Conservation (phyloP, 1,284 basidiomycete genomes). For the Meripilus lineatus region DNA sequence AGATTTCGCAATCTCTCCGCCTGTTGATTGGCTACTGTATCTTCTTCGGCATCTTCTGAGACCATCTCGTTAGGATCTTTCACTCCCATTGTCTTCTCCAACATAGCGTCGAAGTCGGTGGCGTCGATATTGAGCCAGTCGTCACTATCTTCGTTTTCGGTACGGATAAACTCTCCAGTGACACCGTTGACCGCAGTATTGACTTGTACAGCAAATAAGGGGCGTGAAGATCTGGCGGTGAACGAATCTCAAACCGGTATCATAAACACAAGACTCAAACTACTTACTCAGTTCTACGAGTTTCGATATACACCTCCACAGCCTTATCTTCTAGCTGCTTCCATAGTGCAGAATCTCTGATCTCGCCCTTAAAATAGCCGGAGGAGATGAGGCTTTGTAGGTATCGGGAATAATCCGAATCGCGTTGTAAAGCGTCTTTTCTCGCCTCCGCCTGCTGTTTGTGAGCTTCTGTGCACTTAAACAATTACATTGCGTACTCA, state of each 20-base stretch:
- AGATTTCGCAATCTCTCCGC: constrained; percentile 68
- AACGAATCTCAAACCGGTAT: neutral
- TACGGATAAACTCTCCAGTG: constrained; percentile 12
- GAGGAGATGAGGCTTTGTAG: constrained; percentile 55
- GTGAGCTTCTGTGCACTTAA: neutral
- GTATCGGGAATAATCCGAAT: constrained; percentile 64
- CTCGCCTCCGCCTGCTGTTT: constrained; percentile 47
- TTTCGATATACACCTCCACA: constrained; percentile 57
- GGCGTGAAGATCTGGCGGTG: neutral
- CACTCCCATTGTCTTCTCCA: constrained; percentile 39
- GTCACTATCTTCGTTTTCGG: constrained; percentile 56
- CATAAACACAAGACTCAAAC: no score
- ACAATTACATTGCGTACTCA: constrained; percentile 27
- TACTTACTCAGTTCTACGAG: constrained; percentile 62
- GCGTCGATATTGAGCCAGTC: constrained; percentile 70
- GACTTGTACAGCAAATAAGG: constrained; percentile 1
- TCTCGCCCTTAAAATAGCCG: constrained; percentile 74
- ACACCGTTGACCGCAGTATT: no score
- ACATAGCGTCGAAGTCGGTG: constrained; percentile 57
- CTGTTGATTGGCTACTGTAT: constrained; percentile 52
- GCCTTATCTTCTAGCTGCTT: constrained; percentile 69
- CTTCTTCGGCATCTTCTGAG: constrained; percentile 29
- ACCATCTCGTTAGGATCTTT: constrained; percentile 26
- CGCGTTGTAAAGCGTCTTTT: constrained; percentile 60
- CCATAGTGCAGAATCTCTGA: constrained; percentile 76